Base-by-base conservation (phyloP, 805 yeast genomes). In the Priceomyces carsonii region DNA sequence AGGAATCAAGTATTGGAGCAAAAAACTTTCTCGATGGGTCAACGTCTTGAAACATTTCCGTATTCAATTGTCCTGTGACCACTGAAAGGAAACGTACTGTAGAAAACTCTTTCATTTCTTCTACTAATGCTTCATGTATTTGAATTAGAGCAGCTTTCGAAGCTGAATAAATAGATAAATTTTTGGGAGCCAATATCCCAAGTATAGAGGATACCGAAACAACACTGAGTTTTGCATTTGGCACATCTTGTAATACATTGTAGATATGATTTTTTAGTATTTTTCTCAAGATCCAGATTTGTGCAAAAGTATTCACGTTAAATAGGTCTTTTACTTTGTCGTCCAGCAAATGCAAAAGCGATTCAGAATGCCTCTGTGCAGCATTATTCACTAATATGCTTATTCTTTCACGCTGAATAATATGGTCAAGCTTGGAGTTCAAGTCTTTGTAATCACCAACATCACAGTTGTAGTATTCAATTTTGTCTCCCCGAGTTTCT, bases 61-160 rank as follows among this genome's bases (percentile, higher is more conserved):
- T 61, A 28, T 63, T 57, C 19, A 77, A 48, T 48, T 77, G 82
- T 2, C 82, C 82, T 0, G 81, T 79, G 2, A 64, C 40, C 5
- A 75, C 68, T 8, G 70, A 48, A 10, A 71, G 55, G 18, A 66
- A 41, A 4, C 65, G 46, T 3, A 75, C 47, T 1, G 35, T 32
- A 0, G 61, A 50, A 22, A 32, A 31, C 2, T 39, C 40, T 2
- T 29, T 30, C 5, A 65, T 35, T 40, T 77, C 82, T 27, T 61
- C 61, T 3, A 62, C 40, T 18, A 77, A 35, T 1, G 74, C 61
- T 43, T 75, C 80, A 42, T 73, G 70, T 6, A 71, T 41, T 44
- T 66, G 69, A 8, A 63, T 49, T 16, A 62, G 40, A 0, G 77
- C 71, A 1, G 77, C 72, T 40, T 77, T 77, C 6, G 77, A 58